A percentile compares a stretch with the other conserved stretches of the same genome.
Conservation (phyloP, 169 alveolate species). For the Plasmodium relictum region DNA sequence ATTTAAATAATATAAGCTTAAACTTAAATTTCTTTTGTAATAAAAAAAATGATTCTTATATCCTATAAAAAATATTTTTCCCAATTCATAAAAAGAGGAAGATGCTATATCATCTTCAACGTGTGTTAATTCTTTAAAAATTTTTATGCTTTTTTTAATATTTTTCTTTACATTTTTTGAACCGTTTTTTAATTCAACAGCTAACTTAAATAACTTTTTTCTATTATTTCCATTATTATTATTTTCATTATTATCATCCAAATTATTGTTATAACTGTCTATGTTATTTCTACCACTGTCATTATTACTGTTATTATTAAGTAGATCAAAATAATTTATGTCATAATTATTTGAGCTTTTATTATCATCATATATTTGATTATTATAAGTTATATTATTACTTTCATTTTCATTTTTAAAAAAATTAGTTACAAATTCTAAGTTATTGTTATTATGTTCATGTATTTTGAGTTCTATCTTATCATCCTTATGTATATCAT, state of each 20-base stretch:
- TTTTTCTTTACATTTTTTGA: constrained; percentile 46
- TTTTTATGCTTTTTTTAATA: constrained; percentile 39
- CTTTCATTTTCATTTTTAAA: background rate
- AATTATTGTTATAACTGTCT: background rate
- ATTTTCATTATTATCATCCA: background rate
- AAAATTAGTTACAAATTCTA: background rate
- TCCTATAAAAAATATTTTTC: constrained; percentile 61
- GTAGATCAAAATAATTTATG: too few relatives aligned
- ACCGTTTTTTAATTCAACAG: constrained; percentile 66
- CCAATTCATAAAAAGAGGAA: constrained; percentile 57
- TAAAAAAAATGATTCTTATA: constrained; percentile 47
- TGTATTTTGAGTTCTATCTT: constrained; percentile 1
- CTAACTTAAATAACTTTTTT: constrained; percentile 19
- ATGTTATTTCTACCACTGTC: background rate
- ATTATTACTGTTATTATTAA: background rate
- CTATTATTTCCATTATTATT: constrained; percentile 9
- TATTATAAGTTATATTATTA: background rate
- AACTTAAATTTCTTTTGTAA: constrained; percentile 52
- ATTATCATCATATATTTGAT: background rate
- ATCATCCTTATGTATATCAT: background rate
- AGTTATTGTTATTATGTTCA: background rate
- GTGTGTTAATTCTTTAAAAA: constrained; percentile 17
- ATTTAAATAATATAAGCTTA: constrained; percentile 39
- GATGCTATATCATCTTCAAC: constrained; percentile 49
- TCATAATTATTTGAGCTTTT: background rate